These are phyloP conservation scores for Colletotrichum scovillei DNA, from an alignment of 2,329 filamentous ascomycete species.

Conservation along the genomic window DNA sequence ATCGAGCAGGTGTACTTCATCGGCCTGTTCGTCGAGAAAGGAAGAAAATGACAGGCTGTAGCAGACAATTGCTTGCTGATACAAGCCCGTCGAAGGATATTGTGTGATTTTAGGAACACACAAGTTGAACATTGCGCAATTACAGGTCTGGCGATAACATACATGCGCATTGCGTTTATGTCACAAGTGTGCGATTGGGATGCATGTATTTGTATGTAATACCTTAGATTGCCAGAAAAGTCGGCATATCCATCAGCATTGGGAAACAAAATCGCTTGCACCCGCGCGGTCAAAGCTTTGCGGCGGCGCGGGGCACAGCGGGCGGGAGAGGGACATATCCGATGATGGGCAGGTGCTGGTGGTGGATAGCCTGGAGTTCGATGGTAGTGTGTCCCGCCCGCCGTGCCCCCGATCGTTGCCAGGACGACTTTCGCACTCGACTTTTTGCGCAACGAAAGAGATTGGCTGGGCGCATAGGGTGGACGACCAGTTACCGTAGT, in stretches of 20 bases:
- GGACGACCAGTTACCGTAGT: background rate
- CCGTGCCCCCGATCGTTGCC: constrained; percentile 2
- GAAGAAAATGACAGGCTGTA: no score
- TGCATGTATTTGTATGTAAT: rapidly evolving
- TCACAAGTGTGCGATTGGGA: no score
- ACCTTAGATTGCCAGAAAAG: background rate
- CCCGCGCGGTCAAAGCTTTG: background rate
- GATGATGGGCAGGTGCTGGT: background rate
- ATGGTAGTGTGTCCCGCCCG: background rate
- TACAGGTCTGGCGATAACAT: no score
- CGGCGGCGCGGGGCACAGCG: no score
- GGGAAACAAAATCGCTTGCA: background rate
- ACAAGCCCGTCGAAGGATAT: no score
- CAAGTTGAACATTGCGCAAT: no score
- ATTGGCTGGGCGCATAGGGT: constrained; percentile 3
- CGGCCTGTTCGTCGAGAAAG: no score
- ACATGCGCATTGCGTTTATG: no score
- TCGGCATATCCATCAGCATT: background rate
- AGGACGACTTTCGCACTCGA: constrained; percentile 10
- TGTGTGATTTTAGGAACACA: no score
- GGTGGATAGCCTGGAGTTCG: constrained; percentile 8
- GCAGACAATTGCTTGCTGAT: no score
- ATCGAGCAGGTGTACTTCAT: no score
- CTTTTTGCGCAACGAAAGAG: constrained; percentile 18
- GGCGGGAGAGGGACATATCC: background rate